Conservation (phyloP, 495 filamentous ascomycete genomes). For the Umbilicaria muhlenbergii region DNA sequence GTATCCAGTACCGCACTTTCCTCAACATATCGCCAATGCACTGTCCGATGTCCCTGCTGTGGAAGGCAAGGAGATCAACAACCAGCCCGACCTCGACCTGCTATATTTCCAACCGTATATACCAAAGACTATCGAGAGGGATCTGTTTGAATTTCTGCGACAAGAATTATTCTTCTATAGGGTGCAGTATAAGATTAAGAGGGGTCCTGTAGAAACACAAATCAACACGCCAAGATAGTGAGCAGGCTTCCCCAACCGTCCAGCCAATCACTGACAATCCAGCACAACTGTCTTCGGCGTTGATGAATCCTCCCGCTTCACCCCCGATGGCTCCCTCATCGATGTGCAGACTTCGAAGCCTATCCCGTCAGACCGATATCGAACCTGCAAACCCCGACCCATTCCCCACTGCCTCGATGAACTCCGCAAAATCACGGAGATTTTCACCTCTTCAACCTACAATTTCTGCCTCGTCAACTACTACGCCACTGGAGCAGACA, state of each 20-base stretch:
- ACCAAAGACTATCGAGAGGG: slow-evolving; percentile 26
- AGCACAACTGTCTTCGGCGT: slow-evolving; percentile 55
- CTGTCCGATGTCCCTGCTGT: slow-evolving; percentile 22
- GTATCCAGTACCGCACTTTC: slow-evolving; percentile 41
- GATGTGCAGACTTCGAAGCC: slow-evolving; percentile 28
- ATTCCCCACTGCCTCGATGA: slow-evolving; percentile 48
- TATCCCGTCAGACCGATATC: slow-evolving; percentile 30
- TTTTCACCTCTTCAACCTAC: slow-evolving; percentile 41
- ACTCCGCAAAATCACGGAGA: slow-evolving; percentile 39
- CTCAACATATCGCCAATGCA: slow-evolving; percentile 22
- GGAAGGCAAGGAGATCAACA: slow-evolving; percentile 29
- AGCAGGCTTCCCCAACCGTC: slow-evolving; percentile 36
- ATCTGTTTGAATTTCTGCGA: slow-evolving; percentile 51
- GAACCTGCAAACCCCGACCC: slow-evolving; percentile 38
- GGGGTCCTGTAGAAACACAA: slow-evolving; percentile 35
- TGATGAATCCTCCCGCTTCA: slow-evolving; percentile 39
- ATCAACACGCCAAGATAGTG: slow-evolving; percentile 56
- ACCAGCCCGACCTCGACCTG: slow-evolving; percentile 49
- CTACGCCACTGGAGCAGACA: slow-evolving; percentile 52
- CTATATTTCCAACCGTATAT: slow-evolving; percentile 56
- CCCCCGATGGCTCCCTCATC: slow-evolving; percentile 23
- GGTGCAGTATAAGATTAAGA: slow-evolving; percentile 51
- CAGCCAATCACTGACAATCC: neutral
- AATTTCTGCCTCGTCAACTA: slow-evolving; percentile 70
- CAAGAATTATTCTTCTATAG: slow-evolving; percentile 53